Evolutionary conservation across 2,329 filamentous ascomycete species (phyloP).

Genomic region (Ilyonectria mors-panacis): DNA sequence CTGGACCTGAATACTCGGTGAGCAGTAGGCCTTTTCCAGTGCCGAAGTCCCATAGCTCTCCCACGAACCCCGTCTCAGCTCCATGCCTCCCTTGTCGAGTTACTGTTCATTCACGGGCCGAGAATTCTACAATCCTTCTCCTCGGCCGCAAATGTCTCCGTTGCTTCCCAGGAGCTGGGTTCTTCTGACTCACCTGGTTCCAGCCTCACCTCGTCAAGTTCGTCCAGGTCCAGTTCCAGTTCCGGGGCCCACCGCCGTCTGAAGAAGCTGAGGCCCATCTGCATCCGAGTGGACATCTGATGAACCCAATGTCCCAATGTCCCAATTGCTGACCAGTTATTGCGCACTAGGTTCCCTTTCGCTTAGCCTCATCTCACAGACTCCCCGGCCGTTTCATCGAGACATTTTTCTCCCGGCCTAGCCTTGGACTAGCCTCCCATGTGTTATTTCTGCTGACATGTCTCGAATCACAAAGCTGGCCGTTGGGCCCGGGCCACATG

Average conservation of each 20-base stretch:
- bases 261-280: slow-evolving; percentile 9
- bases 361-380: slow-evolving; percentile 17
- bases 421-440: neutral
- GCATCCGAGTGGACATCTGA: neutral
- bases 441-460: slow-evolving; percentile 7
- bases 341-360: slow-evolving; percentile 3
- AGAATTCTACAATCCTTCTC: neutral
- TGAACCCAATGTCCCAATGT: neutral
- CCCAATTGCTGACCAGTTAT: neutral
- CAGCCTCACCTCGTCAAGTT: neutral
- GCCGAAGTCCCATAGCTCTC: neutral
- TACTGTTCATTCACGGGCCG: neutral
- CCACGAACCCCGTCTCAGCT: neutral
- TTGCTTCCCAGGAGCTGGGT: neutral
- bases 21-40: neutral
- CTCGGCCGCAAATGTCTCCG: neutral
- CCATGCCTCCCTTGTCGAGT: neutral
- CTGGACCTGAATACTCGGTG: neutral
- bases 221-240: neutral
- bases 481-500: neutral
- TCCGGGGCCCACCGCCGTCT: neutral
- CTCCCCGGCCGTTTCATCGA: slow-evolving; percentile 26
- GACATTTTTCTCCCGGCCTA: neutral
- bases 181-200: neutral
- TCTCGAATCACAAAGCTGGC: slow-evolving; percentile 5